phyloP scores from a whole-genome alignment of 148 eudicot genomes.

The Oxyria digyna region DNA sequence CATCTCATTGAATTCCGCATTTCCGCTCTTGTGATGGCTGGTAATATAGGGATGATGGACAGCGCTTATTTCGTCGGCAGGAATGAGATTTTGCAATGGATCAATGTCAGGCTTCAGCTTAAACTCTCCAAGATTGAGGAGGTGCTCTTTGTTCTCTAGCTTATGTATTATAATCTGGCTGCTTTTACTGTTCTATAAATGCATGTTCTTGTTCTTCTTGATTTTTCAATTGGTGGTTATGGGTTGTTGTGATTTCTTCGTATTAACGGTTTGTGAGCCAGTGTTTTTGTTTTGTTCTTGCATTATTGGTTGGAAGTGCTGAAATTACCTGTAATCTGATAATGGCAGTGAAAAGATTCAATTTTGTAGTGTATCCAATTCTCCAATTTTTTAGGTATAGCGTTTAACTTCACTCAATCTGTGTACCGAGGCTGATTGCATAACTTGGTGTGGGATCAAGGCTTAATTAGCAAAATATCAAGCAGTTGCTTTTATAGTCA shows the following conservation, averaged over 20 bases:
- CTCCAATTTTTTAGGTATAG: not conserved
- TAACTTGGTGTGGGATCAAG: no score
- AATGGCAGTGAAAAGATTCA: not conserved
- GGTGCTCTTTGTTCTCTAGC: slow-evolving; percentile 21
- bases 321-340: not conserved
- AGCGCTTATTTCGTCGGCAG: slow-evolving; percentile 92
- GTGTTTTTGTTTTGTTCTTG: not conserved
- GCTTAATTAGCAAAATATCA: not conserved
- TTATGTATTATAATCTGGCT: not conserved
- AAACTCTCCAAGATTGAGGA: slow-evolving; percentile 84
- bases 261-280: not conserved
- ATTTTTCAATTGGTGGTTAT: not conserved
- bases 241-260: not conserved
- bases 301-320: not conserved
- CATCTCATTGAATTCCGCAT: not conserved
- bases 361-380: not conserved
- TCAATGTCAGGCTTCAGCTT: slow-evolving; percentile 70
- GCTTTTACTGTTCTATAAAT: not conserved
- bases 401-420: not conserved
- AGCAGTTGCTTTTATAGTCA: not conserved
- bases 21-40: slow-evolving; percentile 32
- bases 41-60: slow-evolving; percentile 90
- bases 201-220: not conserved
- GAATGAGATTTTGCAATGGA: slow-evolving; percentile 78
- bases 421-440: not conserved